Evolutionary conservation across 208 protist species (phyloP), one percentile per base, ranked within the genome.

Genomic region (Leishmania major): DNA sequence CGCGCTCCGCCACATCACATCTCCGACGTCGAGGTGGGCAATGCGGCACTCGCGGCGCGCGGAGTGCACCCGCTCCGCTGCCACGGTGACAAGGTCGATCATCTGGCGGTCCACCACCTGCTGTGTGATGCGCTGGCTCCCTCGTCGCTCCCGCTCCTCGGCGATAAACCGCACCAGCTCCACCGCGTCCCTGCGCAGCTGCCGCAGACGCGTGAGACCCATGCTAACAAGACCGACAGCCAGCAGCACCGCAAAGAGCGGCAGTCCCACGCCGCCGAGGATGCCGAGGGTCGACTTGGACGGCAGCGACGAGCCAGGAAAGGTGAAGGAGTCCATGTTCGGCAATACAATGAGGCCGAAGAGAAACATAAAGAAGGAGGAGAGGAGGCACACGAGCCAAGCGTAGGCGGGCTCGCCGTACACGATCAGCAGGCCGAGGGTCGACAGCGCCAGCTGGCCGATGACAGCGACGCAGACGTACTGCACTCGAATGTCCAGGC

Each of bases 401-500:
- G 88, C n/a, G 83, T 91, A 94, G 59, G 59, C 73, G 11, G 66
- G 51, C 78, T 91, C 93, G 22, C 81, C 80, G 74, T 84, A 86
- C 13, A 94, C 79, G 64, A 83, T 75, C 4, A 95, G 85, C 49
- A 91, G 77, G 2, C 92, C 92, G 19, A 95, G 15, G 22, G 90
- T 84, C 35, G 88, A 77, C 7, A 94, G 67, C 53, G 85, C 72
- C 35, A 96, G 77, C 0, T 92, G 93, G 3, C 75, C 80, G 7
- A 93, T 60, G 55, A 92, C 77, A 51, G 79, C 80, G 81, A 93
- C 80, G 75, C 87, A 70, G 17, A 91, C 80, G 74, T 88, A 95
- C 66, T 92, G 88, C 53, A 95, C 67, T 22, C 92, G 91, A 35
- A 87, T 81, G 55, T 95, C 91, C 22, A 93, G 79, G n/a, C 3